Base-by-base conservation (phyloP, 192 early-diverging fungal genomes). In the Coemansia sp. region DNA sequence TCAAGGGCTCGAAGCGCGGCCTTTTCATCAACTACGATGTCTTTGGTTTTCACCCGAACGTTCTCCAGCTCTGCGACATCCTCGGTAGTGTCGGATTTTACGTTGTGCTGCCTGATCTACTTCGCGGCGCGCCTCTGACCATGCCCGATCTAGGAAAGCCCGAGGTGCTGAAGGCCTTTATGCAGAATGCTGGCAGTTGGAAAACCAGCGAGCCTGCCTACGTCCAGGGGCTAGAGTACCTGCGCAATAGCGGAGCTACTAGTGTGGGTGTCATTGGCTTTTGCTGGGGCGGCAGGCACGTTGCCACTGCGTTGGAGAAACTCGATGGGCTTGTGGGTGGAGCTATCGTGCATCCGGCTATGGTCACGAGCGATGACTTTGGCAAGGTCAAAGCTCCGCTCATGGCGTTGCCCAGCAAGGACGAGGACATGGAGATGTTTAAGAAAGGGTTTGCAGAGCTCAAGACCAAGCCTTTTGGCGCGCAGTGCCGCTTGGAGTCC, bases 221-320 rank as follows among this genome's bases (percentile, higher is more conserved):
- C 41, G n/a, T 4, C 5, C 53, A 46, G 22, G 69, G 49, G 20
- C 39, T 34, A 18, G 69, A 68, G 22, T 34, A 77, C 58, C 47
- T 80, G 43, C 63, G 68, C 38, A 66, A 76, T 9, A 85, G 85
- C 69, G 88, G 90, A 43, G 82, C 80, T 49, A 68, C 68, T 11
- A 65, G 78, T 9, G 79, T 87, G 44, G 88, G 88, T 29, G 43
- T 88, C 9, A 67, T 89, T 64, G 92, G 91, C 8, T 89, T 91
- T 70, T 92, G 91, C 85, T 92, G 91, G 91, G 91, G 92, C 46
- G 87, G 81, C 13, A 80, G 88, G 65, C 84, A 90, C 63, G 73
- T 87, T 20, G 80, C 83, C 5, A 61, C 80, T 39, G 85, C 85
- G 38, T 72, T 80, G 27, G 66, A 87, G 11, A 71, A 81, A 43